Evolutionary conservation across 2,329 filamentous ascomycete genomes (phyloP), one percentile per base, ranked within the genome.

Genomic region (Stagonosporopsis chrysanthemi): DNA sequence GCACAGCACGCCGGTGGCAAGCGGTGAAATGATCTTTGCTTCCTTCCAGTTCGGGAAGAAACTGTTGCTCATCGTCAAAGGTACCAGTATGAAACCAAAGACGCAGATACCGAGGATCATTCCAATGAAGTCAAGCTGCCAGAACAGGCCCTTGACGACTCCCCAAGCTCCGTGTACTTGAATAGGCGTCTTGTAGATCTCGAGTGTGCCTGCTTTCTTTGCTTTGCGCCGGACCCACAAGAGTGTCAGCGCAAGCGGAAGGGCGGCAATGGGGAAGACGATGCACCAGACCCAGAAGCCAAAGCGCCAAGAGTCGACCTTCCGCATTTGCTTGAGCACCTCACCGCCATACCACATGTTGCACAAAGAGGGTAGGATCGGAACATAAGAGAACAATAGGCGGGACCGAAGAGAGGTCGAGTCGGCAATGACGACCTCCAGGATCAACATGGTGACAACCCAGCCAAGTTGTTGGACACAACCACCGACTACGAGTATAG

Each of bases 281-380:
- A 88, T 65, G 38, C 62, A 65, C 80, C 84, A 88, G 85, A 88
- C 88, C 61, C 85, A 86, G 28, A 73, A 54, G 17, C 86, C 86
- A 85, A 85, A 88, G 56, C 81, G 75, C 86, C 86, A 89, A 1
- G 77, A 81, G 0, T 83, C 83, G 2, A 67, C 69, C 0, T 54
- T 64, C 19, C 88, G 66, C 0, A 88, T 83, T 0, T 82, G 79
- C 0, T 72, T 68, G 0, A 83, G 81, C 46, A 89, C 75, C 59
- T 84, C 81, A 19, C 86, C 86, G 58, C 83, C 84, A 14, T 88
- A 80, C 86, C 86, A 89, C 0, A 86, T 86, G 65, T 88, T 88
- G 85, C 73, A 67, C 17, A 69, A 28, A 43, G 70, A 68, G 7
- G 65, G 65, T 5, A 51, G 24, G 2, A 64, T 62, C 7, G 65